A percentile compares a stretch with the other conserved stretches of the same genome.
Conservation (phyloP, 306 rosid species). For the Mimosa bimucronata region DNA sequence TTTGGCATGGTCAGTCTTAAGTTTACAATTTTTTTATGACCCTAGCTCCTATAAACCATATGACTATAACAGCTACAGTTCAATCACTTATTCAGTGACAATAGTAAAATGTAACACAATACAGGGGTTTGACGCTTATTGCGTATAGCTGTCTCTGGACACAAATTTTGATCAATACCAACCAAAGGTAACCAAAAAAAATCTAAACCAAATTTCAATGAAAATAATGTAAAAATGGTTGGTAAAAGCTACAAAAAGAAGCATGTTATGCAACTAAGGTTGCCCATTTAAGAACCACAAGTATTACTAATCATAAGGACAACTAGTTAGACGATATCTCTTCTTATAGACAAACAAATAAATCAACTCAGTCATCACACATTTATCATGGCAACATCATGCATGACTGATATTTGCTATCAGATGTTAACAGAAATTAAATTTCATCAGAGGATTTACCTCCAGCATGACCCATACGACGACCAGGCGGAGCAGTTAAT, state of each 20-base stretch:
- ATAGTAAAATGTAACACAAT: background rate
- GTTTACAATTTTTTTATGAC: background rate
- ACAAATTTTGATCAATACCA: background rate
- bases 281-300: constrained; percentile 19
- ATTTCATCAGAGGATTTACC: constrained; percentile 49
- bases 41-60: background rate
- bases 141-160: background rate
- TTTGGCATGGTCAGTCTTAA: background rate
- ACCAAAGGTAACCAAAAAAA: background rate
- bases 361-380: background rate
- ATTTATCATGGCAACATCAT: constrained; percentile 14
- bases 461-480: constrained; percentile 99
- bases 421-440: constrained; percentile 20
- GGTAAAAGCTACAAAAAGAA: background rate
- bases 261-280: constrained; percentile 15
- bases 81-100: background rate
- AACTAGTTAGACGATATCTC: background rate
- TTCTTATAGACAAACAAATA: background rate
- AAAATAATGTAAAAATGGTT: background rate
- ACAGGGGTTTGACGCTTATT: background rate
- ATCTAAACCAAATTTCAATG: background rate
- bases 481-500: constrained; percentile 99
- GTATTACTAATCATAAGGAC: background rate
- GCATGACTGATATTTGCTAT: constrained; percentile 2
- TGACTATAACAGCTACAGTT: background rate